Evolutionary conservation across 257 asterid species (phyloP).

Genomic region (Rubia yunnanensis): DNA sequence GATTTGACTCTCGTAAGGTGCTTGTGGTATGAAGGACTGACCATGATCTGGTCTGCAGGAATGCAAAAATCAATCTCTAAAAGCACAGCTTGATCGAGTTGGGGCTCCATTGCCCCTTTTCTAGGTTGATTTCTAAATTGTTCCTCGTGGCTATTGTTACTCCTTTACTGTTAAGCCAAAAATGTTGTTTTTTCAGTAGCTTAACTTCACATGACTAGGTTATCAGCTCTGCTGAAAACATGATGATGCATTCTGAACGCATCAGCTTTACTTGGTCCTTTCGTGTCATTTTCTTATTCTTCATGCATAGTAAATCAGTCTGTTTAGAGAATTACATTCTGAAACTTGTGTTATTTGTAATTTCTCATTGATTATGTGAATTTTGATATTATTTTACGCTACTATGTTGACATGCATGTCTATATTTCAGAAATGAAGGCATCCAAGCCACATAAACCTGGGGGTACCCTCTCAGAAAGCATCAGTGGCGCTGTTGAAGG

Average conservation of each 20-base stretch:
- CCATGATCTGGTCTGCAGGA: constrained; percentile 59
- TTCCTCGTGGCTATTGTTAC: constrained; percentile 29
- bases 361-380: neutral
- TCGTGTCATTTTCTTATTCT: neutral
- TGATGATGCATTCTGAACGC: neutral
- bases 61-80: constrained; percentile 31
- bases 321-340: neutral
- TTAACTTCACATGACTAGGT: neutral
- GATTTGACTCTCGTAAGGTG: constrained; percentile 19
- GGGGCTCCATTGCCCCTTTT: constrained; percentile 26
- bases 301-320: neutral
- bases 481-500: constrained; percentile 13
- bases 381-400: neutral
- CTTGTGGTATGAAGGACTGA: constrained; percentile 30
- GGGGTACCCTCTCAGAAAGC: constrained; percentile 18
- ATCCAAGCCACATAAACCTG: constrained; percentile 16
- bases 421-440: constrained; percentile 31
- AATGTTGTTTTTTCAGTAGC: neutral
- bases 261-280: neutral
- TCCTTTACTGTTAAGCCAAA: neutral
- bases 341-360: too few species aligned
- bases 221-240: too few species aligned
- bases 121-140: constrained; percentile 46
- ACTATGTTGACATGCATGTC: constrained; percentile 5
- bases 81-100: constrained; percentile 66